phyloP scores from a whole-genome alignment of 2,329 filamentous ascomycete species.

The Trichothecium roseum region DNA sequence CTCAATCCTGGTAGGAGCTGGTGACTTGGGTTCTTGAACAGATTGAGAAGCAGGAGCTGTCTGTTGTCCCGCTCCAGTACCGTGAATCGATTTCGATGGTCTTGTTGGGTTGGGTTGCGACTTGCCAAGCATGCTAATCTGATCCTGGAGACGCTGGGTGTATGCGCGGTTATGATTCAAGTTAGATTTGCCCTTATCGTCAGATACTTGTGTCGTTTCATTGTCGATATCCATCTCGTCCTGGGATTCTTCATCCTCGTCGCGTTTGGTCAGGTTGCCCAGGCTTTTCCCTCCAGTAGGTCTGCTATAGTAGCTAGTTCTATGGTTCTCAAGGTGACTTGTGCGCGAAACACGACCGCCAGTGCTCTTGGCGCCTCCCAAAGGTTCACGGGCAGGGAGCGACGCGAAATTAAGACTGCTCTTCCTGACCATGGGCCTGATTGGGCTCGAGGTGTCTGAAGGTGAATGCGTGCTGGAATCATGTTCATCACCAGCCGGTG shows the following conservation, averaged over 20 bases:
- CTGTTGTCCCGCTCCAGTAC: constrained; percentile 22
- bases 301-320: constrained; percentile 64
- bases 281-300: constrained; percentile 66
- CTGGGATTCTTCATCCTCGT: constrained; percentile 34
- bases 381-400: constrained; percentile 79
- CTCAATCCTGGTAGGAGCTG: constrained; percentile 15
- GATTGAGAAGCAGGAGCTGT: constrained; percentile 16
- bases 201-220: constrained; percentile 15
- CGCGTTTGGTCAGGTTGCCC: constrained; percentile 36
- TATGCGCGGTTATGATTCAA: constrained; percentile 69
- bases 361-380: constrained; percentile 75
- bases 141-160: constrained; percentile 87
- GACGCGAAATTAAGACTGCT: constrained; percentile 93
- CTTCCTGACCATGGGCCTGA: constrained; percentile 72
- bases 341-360: constrained; percentile 62
- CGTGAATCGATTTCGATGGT: constrained; percentile 36
- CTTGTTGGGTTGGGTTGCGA: constrained; percentile 37
- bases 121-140: constrained; percentile 67
- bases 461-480: too few relatives aligned
- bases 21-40: constrained; percentile 15
- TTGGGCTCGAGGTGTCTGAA: constrained; percentile 63
- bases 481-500: too few relatives aligned
- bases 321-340: constrained; percentile 66
- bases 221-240: constrained; percentile 29
- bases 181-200: constrained; percentile 34